phyloP scores from a whole-genome alignment of 2,329 filamentous ascomycete genomes.

The Sclerotinia borealis region DNA sequence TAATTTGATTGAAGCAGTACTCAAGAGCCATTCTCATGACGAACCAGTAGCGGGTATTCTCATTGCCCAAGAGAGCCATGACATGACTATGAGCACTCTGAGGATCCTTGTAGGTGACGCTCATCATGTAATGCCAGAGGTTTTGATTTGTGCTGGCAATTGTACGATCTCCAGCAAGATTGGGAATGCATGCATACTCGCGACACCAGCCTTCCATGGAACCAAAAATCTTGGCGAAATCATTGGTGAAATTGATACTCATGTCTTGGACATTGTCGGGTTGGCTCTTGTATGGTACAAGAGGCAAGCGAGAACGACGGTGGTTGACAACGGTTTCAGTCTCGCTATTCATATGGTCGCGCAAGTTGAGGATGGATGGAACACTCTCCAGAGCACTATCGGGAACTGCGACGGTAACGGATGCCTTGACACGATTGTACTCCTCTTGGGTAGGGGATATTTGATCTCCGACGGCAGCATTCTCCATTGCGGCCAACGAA shows the following conservation, averaged over 20 bases:
- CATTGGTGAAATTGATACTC: neutral
- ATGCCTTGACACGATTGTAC: neutral
- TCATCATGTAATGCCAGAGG: constrained; percentile 37
- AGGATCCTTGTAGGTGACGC: constrained; percentile 25
- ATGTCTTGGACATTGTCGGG: neutral
- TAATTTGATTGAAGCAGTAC: constrained; percentile 35
- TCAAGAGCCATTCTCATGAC: constrained; percentile 36
- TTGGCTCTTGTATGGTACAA: neutral
- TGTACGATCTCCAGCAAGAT: constrained; percentile 15
- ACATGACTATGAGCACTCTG: constrained; percentile 34
- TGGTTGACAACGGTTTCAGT: neutral
- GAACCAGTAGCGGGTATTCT: constrained; percentile 32
- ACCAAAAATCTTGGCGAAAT: constrained; percentile 1
- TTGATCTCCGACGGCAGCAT: neutral
- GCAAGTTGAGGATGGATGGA: neutral
- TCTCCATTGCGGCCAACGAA: constrained; percentile 9
- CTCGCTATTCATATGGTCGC: neutral
- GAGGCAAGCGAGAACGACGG: neutral
- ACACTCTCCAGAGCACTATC: neutral
- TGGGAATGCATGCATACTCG: neutral
- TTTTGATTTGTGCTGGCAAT: constrained; percentile 23
- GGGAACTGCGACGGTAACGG: neutral
- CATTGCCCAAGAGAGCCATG: constrained; percentile 32
- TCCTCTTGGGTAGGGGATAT: neutral
- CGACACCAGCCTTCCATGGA: constrained; percentile 8